These are phyloP conservation scores for Diddensiella caesifluorescens DNA, from an alignment of 805 yeast genomes.

Conservation along the genomic window DNA sequence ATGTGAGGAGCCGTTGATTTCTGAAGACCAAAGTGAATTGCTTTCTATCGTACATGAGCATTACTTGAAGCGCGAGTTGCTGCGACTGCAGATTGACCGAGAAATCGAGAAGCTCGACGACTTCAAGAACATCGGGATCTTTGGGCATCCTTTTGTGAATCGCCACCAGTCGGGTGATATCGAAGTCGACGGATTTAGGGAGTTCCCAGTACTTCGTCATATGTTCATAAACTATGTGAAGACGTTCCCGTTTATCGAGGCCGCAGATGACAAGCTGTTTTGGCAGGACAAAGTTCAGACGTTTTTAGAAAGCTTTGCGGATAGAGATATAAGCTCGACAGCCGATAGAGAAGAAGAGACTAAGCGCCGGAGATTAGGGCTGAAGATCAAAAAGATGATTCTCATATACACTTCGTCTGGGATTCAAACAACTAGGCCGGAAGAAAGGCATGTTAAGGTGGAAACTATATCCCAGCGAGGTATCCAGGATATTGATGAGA, in stretches of 20 bases:
- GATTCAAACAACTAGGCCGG: slow-evolving; percentile 44
- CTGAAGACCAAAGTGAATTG: not conserved
- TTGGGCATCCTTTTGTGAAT: slow-evolving; percentile 71
- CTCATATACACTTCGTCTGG: slow-evolving; percentile 72
- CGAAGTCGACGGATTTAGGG: slow-evolving; percentile 22
- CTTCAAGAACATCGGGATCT: slow-evolving; percentile 54
- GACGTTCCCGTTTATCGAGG: slow-evolving; percentile 69
- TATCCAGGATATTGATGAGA: slow-evolving; percentile 18
- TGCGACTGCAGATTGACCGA: slow-evolving; percentile 52
- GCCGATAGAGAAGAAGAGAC: slow-evolving; percentile 72
- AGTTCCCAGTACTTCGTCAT: slow-evolving; percentile 65
- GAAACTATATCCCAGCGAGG: slow-evolving; percentile 23
- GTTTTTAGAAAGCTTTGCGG: slow-evolving; percentile 73
- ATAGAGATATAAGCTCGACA: slow-evolving; percentile 63
- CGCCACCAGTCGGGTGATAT: not conserved
- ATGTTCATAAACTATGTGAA: slow-evolving; percentile 57
- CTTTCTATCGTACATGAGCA: slow-evolving; percentile 68
- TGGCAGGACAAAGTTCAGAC: slow-evolving; percentile 80
- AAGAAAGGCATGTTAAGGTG: slow-evolving; percentile 27
- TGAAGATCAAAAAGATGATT: slow-evolving; percentile 56
- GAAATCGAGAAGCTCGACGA: slow-evolving; percentile 61
- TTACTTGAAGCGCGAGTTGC: slow-evolving; percentile 75
- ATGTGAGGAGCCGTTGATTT: no score
- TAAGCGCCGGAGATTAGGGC: slow-evolving; percentile 53
- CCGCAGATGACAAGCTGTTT: slow-evolving; percentile 50